Conservation (phyloP, 306 rosid species). For the Sechiopsis laciniata region DNA sequence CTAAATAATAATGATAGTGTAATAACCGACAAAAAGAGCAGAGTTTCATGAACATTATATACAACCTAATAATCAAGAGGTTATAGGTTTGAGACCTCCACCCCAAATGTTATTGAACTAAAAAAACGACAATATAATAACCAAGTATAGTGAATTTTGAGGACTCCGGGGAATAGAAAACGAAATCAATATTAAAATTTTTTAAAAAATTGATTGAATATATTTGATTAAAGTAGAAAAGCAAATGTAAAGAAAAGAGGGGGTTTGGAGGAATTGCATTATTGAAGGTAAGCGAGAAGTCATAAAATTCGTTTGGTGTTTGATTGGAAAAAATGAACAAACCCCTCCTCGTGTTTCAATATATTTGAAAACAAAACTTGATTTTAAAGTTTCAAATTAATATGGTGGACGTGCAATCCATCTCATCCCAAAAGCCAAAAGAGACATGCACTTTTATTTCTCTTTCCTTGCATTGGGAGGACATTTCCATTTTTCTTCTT, state of each 20-base stretch:
- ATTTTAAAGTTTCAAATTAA: conserved; percentile 43
- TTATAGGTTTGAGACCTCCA: no score
- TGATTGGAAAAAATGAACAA: conserved; percentile 37
- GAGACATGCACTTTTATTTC: not conserved
- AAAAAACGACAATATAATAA: no score
- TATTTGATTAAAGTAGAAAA: not conserved
- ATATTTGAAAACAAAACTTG: conserved; percentile 44
- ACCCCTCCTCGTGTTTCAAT: not conserved
- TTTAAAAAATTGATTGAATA: not conserved
- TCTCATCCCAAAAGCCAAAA: not conserved
- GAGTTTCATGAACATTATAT: no score
- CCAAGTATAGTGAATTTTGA: no score
- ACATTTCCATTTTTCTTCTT: no score
- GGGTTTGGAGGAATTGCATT: conserved; percentile 7
- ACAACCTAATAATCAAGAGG: no score
- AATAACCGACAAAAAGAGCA: no score
- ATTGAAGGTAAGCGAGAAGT: conserved; percentile 56
- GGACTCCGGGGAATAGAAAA: no score
- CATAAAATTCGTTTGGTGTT: conserved; percentile 64
- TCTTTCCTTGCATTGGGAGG: no score
- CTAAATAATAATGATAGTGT: no score
- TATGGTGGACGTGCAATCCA: conserved; percentile 7
- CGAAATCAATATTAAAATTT: no score
- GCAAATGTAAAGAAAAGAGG: not conserved
- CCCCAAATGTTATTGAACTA: no score